phyloP scores from a whole-genome alignment of 2,329 filamentous ascomycete species.

The Aureobasidium namibiae region DNA sequence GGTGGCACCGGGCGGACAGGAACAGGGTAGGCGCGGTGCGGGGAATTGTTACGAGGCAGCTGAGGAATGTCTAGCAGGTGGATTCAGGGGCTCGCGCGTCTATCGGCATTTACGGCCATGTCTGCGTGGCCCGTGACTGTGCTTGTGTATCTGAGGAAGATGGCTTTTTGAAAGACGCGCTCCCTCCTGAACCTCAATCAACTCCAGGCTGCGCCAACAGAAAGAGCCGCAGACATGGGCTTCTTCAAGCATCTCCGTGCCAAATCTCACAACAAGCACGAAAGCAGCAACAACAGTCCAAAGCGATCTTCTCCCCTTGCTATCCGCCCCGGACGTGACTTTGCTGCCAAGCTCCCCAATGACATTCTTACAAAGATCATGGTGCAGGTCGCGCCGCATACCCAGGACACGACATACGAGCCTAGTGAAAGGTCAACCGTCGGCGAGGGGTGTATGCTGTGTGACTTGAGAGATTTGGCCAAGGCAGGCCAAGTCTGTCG shows the following conservation, averaged over 20 bases:
- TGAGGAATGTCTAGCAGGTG: conserved; percentile 3
- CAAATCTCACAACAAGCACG: conserved; percentile 33
- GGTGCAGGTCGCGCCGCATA: conserved; percentile 73
- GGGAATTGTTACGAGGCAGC: background rate
- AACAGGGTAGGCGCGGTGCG: background rate
- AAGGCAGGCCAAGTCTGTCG: conserved; percentile 68
- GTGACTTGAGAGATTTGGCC: conserved; percentile 80
- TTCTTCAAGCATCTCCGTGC: conserved; percentile 43
- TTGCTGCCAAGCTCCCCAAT: conserved; percentile 49
- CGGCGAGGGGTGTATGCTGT: conserved; percentile 82
- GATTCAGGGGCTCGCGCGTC: background rate
- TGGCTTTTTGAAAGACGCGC: background rate
- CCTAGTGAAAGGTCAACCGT: conserved; percentile 73
- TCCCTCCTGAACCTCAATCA: conserved; percentile 7
- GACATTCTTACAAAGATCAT: conserved; percentile 72
- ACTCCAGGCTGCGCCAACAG: background rate
- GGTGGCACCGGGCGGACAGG: background rate
- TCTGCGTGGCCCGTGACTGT: conserved; percentile 3
- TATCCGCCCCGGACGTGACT: conserved; percentile 31
- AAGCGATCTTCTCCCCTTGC: conserved; percentile 12
- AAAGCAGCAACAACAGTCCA: conserved; percentile 22
- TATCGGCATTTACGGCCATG: background rate
- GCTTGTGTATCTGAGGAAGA: background rate
- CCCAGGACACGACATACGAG: conserved; percentile 67
- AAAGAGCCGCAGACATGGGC: conserved; percentile 30